phyloP scores from a whole-genome alignment of 352 stramenopile species.

The Phytophthora podocarpi region DNA sequence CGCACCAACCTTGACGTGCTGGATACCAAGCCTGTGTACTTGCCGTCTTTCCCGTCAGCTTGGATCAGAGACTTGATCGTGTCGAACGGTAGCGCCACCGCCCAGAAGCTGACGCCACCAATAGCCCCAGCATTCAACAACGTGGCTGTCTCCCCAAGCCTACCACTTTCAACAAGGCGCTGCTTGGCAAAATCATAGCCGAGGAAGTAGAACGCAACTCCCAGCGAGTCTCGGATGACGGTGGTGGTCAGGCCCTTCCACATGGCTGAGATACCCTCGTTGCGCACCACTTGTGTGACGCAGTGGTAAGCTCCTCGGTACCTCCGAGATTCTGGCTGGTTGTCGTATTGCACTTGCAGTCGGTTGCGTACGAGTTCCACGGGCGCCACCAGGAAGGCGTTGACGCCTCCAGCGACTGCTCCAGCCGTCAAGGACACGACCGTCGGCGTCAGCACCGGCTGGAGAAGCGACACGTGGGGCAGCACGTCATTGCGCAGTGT shows the following conservation, averaged over 20 bases:
- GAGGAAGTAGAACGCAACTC: constrained; percentile 87
- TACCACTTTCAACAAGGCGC: constrained; percentile 23
- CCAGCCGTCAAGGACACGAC: constrained; percentile 47
- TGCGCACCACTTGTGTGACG: constrained; percentile 58
- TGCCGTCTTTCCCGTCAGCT: constrained; percentile 50
- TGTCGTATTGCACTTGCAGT: constrained; percentile 80
- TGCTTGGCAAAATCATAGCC: constrained; percentile 81
- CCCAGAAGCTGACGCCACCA: constrained; percentile 86
- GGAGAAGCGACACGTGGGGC: constrained; percentile 33
- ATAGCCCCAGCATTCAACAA: constrained; percentile 72
- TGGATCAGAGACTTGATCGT: constrained; percentile 87
- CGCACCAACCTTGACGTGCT: constrained; percentile 50
- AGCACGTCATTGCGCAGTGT: constrained; percentile 63
- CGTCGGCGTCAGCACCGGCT: constrained; percentile 50
- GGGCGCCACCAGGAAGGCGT: constrained; percentile 73
- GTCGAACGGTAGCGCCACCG: constrained; percentile 84
- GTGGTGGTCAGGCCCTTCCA: constrained; percentile 82
- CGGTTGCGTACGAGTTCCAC: constrained; percentile 86
- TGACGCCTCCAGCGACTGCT: constrained; percentile 68
- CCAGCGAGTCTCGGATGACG: constrained; percentile 81
- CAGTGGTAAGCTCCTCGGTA: constrained; percentile 70
- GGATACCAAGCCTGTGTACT: constrained; percentile 51
- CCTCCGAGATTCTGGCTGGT: constrained; percentile 37
- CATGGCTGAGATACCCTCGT: constrained; percentile 62
- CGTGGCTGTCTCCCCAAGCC: constrained; percentile 50